A percentile compares a stretch with the other conserved stretches of the same genome.
phyloP scores from a whole-genome alignment of 495 filamentous ascomycete genomes.

The Penicillium fimorum region DNA sequence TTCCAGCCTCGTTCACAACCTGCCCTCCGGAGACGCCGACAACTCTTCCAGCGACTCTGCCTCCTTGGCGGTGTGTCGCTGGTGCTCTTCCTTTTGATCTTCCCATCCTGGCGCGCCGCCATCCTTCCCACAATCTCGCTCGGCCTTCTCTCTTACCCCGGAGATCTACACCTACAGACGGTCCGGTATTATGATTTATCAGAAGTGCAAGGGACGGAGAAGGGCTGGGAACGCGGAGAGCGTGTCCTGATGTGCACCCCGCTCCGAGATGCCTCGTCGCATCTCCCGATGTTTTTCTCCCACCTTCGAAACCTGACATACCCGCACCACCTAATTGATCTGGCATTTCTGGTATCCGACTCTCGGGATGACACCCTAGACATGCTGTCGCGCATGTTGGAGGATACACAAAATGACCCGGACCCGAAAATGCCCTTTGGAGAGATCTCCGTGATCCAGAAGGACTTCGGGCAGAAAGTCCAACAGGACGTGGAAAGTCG shows the following conservation, averaged over 20 bases:
- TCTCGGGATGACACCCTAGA: slow-evolving; percentile 89
- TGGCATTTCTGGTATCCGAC: slow-evolving; percentile 96
- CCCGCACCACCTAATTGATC: slow-evolving; percentile 91
- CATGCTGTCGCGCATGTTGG: slow-evolving; percentile 68
- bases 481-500: slow-evolving; percentile 97
- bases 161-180: slow-evolving; percentile 82
- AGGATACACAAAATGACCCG: slow-evolving; percentile 74
- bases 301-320: slow-evolving; percentile 97
- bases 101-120: slow-evolving; percentile 66
- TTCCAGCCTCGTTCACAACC: slow-evolving; percentile 85
- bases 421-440: slow-evolving; percentile 83
- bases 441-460: slow-evolving; percentile 96
- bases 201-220: slow-evolving; percentile 81
- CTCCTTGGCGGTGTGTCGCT: slow-evolving; percentile 48
- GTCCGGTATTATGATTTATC: slow-evolving; percentile 95
- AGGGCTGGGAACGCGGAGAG: slow-evolving; percentile 93
- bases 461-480: slow-evolving; percentile 98
- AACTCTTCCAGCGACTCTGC: slow-evolving; percentile 67
- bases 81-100: slow-evolving; percentile 66
- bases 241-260: slow-evolving; percentile 94
- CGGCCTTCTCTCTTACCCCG: slow-evolving; percentile 63
- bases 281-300: slow-evolving; percentile 97
- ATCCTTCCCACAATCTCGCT: slow-evolving; percentile 63
- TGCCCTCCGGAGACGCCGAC: slow-evolving; percentile 68
- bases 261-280: slow-evolving; percentile 86